Conservation (phyloP, 192 early-diverging fungal genomes). For the Ambispora gerdemannii region DNA sequence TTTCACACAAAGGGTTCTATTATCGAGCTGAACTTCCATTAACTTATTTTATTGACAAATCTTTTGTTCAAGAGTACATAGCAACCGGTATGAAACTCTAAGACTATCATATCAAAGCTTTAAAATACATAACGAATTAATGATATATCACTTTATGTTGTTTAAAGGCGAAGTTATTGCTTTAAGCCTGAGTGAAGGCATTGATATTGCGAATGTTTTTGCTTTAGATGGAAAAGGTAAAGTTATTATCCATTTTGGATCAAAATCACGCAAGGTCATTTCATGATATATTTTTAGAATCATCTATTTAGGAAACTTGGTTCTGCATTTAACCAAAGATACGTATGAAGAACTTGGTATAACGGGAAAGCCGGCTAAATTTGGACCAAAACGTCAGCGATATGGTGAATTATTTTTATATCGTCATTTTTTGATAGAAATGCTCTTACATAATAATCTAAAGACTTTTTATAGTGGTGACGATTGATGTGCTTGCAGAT, state of each 20-base stretch:
- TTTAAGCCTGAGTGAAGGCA: conserved; percentile 23
- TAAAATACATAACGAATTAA: too few relatives aligned
- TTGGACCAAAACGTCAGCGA: conserved; percentile 33
- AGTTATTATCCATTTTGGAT: background rate
- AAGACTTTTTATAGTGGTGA: conserved; percentile 32
- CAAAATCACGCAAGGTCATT: background rate
- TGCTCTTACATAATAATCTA: too few relatives aligned
- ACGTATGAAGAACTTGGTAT: conserved; percentile 45
- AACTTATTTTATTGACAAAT: conserved; percentile 23
- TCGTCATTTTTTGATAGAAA: too few relatives aligned
- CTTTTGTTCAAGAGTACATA: conserved; percentile 19
- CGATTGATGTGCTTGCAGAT: conserved; percentile 34
- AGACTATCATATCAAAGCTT: background rate
- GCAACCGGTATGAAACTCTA: background rate
- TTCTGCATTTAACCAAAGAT: conserved; percentile 44
- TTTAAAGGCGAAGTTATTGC: conserved; percentile 12
- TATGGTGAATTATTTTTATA: conserved; percentile 42
- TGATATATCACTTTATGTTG: background rate
- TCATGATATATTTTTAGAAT: background rate
- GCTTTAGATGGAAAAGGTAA: conserved; percentile 24
- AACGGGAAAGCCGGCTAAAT: conserved; percentile 36
- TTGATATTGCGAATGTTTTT: conserved; percentile 22
- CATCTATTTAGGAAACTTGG: conserved; percentile 38
- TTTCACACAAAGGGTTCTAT: conserved; percentile 9
- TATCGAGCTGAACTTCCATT: conserved; percentile 4